These are phyloP conservation scores for Pseudogymnoascus sp. DNA, from an alignment of 2,329 filamentous ascomycete species.

Conservation along the genomic window DNA sequence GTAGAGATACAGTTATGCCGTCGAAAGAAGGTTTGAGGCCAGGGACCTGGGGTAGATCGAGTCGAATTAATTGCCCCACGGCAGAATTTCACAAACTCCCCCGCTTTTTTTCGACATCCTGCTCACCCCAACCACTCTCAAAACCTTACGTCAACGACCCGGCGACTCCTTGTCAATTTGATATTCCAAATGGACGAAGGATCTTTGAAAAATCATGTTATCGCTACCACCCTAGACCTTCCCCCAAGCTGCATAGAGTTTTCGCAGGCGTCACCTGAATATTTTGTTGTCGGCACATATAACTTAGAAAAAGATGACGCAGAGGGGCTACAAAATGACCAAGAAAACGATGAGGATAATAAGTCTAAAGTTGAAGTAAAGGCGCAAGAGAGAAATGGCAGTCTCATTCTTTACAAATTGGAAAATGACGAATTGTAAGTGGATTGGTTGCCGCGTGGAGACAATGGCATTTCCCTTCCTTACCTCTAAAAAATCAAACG, in stretches of 20 bases:
- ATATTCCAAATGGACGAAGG: slow-evolving; percentile 8
- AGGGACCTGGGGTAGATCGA: slow-evolving; percentile 1
- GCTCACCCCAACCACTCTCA: background rate
- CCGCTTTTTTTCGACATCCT: background rate
- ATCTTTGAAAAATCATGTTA: background rate
- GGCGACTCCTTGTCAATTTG: background rate
- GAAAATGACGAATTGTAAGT: slow-evolving; percentile 48
- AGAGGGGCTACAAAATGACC: slow-evolving; percentile 9
- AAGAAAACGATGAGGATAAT: slow-evolving; percentile 7
- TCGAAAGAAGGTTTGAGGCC: slow-evolving; percentile 1
- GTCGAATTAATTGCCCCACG: slow-evolving; percentile 5
- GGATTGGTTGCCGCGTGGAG: background rate
- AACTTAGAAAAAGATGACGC: slow-evolving; percentile 49
- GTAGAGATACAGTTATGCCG: background rate
- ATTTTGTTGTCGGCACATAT: slow-evolving; percentile 80
- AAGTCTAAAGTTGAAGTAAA: slow-evolving; percentile 22
- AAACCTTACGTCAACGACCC: background rate
- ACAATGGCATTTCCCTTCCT: background rate
- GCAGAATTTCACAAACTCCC: background rate
- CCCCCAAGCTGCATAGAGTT: slow-evolving; percentile 76
- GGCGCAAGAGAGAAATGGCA: slow-evolving; percentile 62
- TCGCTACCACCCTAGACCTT: slow-evolving; percentile 47
- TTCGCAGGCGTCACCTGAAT: slow-evolving; percentile 50
- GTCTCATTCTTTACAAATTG: slow-evolving; percentile 58
- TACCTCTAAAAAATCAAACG: background rate